phyloP scores from a whole-genome alignment of 2,329 filamentous ascomycete genomes.

The Catunica adiposa region DNA sequence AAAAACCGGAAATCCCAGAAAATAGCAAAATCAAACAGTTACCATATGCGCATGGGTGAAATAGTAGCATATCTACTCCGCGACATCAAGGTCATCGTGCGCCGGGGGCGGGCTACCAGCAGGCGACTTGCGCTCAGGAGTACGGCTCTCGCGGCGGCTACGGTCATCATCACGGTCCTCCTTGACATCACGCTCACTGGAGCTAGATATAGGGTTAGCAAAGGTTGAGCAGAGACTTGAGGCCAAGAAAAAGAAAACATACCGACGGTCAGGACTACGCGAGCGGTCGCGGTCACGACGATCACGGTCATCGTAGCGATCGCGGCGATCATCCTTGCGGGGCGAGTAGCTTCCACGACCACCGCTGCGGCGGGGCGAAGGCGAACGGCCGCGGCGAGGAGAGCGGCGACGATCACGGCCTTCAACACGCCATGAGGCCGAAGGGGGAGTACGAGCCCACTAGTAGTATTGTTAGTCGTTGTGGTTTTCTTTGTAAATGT shows the following conservation, averaged over 20 bases:
- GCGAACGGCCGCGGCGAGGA: conserved; percentile 52
- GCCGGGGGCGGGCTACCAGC: conserved; percentile 57
- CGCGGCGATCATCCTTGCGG: conserved; percentile 72
- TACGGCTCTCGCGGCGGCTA: conserved; percentile 65
- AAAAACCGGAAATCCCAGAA: conserved; percentile 4
- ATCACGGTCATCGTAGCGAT: conserved; percentile 63
- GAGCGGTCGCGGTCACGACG: conserved; percentile 47
- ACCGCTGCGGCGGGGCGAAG: conserved; percentile 61
- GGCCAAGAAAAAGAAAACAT: conserved; percentile 16
- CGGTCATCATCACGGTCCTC: conserved; percentile 58
- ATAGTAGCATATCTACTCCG: conserved; percentile 41
- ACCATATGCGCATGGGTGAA: background rate
- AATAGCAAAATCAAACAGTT: background rate
- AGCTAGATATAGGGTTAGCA: conserved; percentile 20
- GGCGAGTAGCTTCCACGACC: conserved; percentile 62
- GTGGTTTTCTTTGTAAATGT: background rate
- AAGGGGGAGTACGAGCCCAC: conserved; percentile 97
- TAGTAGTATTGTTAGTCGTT: conserved; percentile 24
- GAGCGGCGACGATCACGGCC: conserved; percentile 43
- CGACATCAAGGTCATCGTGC: conserved; percentile 91
- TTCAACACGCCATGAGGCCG: conserved; percentile 96
- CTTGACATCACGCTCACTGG: conserved; percentile 37
- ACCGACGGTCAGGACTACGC: conserved; percentile 51
- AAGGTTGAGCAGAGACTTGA: background rate
- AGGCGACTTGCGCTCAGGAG: conserved; percentile 65